Base-by-base conservation (phyloP, 805 yeast species). In the Candida saitoana region DNA sequence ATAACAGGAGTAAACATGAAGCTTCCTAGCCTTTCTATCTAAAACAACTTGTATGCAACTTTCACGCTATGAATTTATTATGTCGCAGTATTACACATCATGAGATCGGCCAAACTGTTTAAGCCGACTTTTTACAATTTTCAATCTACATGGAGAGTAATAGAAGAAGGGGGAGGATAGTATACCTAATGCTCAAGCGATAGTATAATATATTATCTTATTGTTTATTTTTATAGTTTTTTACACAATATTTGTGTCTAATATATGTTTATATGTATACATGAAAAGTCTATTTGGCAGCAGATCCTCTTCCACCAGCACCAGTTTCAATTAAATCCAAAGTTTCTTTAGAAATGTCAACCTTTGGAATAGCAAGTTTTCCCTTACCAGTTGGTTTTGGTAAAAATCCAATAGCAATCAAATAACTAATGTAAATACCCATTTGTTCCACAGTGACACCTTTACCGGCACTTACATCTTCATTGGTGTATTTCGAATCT, bases 401-500 rank as follows among this genome's bases (percentile, higher is more conserved):
- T 56, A 93, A 71, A 67, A 84, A 93, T 0, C 95, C 96, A 51
- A 84, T 81, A 52, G 80, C 79, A 44, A 79, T 75, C 61, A 93
- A 74, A 65, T 89, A 93, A 16, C 93, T 71, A 49, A 91, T 74
- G 62, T 91, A 93, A 40, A 79, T 65, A 18, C 90, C 89, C 67
- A 88, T 67, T 49, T 80, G 83, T 20, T 71, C 68, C 18, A 64
- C 60, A 43, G 79, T 79, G n/a, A 89, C 84, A 38, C 96, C 97
- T 39, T 67, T 73, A 7, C 96, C 97, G 1, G 63, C 60, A 36
- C 88, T 76, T 22, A 61, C 67, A 55, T 88, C 95, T 37, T 64
- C 72, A 11, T 86, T 87, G 1, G 88, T 74, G 79, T 80, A 77
- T 24, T 55, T 55, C 4, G 69, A 63, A 58, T 88, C 96, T 18